phyloP scores from a whole-genome alignment of 2,329 filamentous ascomycete genomes.

The Stagonosporopsis chrysanthemi region DNA sequence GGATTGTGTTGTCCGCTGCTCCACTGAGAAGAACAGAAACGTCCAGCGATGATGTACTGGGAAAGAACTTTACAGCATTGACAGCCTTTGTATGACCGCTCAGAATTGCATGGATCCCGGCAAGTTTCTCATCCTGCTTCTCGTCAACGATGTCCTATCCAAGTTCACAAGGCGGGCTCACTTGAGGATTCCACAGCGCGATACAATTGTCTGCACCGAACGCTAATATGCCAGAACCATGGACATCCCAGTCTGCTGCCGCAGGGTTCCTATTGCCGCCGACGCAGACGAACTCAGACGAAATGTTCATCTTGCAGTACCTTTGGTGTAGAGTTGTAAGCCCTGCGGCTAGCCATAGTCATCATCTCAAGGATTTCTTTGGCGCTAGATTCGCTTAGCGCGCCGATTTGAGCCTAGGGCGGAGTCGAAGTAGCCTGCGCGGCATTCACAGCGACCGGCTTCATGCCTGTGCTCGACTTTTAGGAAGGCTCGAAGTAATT shows the following conservation, averaged over 20 bases:
- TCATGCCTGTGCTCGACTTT: neutral
- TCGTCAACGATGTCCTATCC: constrained; percentile 20
- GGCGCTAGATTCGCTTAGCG: constrained; percentile 43
- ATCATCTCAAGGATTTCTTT: constrained; percentile 39
- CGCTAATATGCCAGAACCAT: constrained; percentile 72
- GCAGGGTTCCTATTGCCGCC: constrained; percentile 91
- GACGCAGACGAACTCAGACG: constrained; percentile 68
- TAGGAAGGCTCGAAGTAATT: neutral
- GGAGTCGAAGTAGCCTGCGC: neutral
- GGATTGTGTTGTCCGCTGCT: constrained; percentile 79
- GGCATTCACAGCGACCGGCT: constrained; percentile 15
- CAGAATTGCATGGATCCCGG: constrained; percentile 72
- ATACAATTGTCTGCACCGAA: constrained; percentile 91
- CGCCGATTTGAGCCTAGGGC: constrained; percentile 23
- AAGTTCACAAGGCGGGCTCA: constrained; percentile 54
- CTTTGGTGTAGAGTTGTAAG: constrained; percentile 24
- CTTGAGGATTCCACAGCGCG: constrained; percentile 83
- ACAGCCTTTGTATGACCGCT: constrained; percentile 80
- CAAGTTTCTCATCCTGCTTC: constrained; percentile 51
- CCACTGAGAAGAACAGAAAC: constrained; percentile 75
- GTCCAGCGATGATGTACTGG: constrained; percentile 56
- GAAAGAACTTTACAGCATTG: constrained; percentile 83
- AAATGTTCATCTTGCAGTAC: constrained; percentile 39
- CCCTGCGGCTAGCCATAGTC: constrained; percentile 33
- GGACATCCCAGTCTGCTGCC: constrained; percentile 84